Evolutionary conservation across 192 early-diverging fungal genomes (phyloP), one percentile per base, ranked within the genome.

Genomic region (Hyaloraphidium curvatum): DNA sequence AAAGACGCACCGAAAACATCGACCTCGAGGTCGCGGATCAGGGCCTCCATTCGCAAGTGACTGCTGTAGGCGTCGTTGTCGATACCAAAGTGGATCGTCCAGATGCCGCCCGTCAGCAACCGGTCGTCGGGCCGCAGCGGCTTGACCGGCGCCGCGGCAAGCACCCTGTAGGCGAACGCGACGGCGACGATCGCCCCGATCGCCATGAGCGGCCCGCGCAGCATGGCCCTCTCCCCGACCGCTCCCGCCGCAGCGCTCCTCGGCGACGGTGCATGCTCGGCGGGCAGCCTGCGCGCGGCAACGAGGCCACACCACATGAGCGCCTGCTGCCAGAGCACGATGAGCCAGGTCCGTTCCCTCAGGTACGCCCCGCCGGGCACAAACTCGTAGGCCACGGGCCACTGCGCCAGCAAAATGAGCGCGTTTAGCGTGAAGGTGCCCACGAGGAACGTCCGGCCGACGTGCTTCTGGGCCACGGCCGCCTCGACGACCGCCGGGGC

Each of bases 21-120:
- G 23, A 78, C 55, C 53, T 84, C 70, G 60, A 87, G 68, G 50
- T 87, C 84, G 53, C 78, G 74, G 59, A 87, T 78, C 2, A 70
- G 78, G 39, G 73, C 75, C 28, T 76, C 72, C 65, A 87, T 84
- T 28, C 79, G 71, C 31, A 71, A 55, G 51, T 84, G 80, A 51
- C 78, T 80, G 57, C 75, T 74, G 79, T 78, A 87, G 82, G 84
- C 84, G 63, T 84, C 79, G 61, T 87, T 83, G 66, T 87, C 84
- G 31, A 87, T 67, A 28, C 77, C 82, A 64, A 87, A 87, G 66
- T 87, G 84, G 60, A 87, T 80, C 1, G 84, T 87, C 84, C 84
- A 87, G 56, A 87, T 87, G 51, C 70, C 82, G 28, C 77, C 75
- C 14, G 84, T 87, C 30, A 87, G 64, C 39, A 76, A 55, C 37